These are phyloP conservation scores for Selenicereus undatus DNA, from an alignment of 148 eudicot species.

Conservation along the genomic window DNA sequence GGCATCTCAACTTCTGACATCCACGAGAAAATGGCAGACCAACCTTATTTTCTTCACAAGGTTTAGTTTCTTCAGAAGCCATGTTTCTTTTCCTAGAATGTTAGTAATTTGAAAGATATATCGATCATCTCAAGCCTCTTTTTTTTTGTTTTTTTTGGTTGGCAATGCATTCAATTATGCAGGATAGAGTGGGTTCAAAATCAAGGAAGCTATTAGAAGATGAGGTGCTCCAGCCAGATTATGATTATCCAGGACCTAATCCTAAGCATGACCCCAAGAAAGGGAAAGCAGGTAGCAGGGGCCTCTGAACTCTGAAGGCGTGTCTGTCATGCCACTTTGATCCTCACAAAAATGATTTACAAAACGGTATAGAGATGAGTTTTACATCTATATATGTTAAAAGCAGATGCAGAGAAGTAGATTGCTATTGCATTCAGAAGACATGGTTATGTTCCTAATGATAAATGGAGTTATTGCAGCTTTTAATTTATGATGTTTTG, in stretches of 20 bases:
- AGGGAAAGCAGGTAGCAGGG: slow-evolving; percentile 52
- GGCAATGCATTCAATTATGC: neutral
- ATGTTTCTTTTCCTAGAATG: neutral
- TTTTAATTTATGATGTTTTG: neutral
- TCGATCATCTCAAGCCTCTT: neutral
- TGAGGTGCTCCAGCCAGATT: slow-evolving; percentile 52
- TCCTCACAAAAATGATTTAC: neutral
- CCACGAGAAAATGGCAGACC: slow-evolving; percentile 6
- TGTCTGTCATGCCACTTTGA: neutral
- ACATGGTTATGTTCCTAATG: neutral
- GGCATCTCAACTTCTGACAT: slow-evolving; percentile 7
- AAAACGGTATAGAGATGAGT: neutral
- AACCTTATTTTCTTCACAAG: slow-evolving; percentile 26
- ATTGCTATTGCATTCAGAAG: neutral
- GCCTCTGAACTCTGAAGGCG: slow-evolving; percentile 44
- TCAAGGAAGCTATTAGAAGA: slow-evolving; percentile 64
- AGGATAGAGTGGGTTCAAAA: slow-evolving; percentile 24
- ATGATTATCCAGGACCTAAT: slow-evolving; percentile 82
- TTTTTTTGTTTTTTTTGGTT: neutral
- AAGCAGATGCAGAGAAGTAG: slow-evolving; percentile 3
- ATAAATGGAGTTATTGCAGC: slow-evolving; percentile 2
- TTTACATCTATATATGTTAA: slow-evolving; percentile 8
- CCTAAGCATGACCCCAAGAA: slow-evolving; percentile 86
- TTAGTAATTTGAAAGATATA: neutral
- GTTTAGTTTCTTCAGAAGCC: slow-evolving; percentile 17